These are phyloP conservation scores for Suillus weaverae DNA, from an alignment of 768 basidiomycete species.

Conservation along the genomic window DNA sequence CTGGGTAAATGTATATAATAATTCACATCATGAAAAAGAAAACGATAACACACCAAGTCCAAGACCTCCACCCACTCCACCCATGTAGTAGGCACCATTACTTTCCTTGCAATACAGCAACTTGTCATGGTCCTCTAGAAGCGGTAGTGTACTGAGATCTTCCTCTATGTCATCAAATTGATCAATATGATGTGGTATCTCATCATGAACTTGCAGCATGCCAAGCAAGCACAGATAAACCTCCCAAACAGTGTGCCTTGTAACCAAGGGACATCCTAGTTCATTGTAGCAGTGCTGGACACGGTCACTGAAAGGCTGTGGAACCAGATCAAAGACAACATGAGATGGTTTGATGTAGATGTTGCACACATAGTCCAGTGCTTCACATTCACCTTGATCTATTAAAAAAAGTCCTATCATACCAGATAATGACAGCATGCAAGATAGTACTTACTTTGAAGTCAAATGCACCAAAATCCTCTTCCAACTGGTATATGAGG, in stretches of 20 bases:
- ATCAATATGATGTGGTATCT: background rate
- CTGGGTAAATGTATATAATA: too few species aligned
- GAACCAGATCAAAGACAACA: conserved; percentile 7
- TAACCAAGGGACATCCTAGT: conserved; percentile 25
- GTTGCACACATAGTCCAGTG: conserved; percentile 14
- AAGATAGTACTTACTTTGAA: conserved; percentile 32
- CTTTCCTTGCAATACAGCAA: background rate
- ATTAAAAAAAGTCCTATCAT: background rate
- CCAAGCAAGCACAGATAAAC: conserved; percentile 4
- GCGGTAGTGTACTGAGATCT: background rate
- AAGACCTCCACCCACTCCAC: background rate
- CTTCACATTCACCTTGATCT: background rate
- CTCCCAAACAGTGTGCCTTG: conserved; percentile 20
- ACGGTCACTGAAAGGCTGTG: conserved; percentile 25
- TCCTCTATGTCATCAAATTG: background rate
- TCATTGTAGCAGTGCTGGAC: conserved; percentile 15
- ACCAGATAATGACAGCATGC: background rate
- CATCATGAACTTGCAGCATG: background rate
- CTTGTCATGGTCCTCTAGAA: background rate
- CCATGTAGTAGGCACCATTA: conserved; percentile 2
- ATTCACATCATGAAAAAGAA: too few species aligned
- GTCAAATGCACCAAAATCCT: conserved; percentile 28
- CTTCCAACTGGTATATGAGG: conserved; percentile 30
- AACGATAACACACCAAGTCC: background rate
- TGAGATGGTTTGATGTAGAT: conserved; percentile 34